Evolutionary conservation across 305 asterid species (phyloP).

Genomic region (Solanum chacoense): DNA sequence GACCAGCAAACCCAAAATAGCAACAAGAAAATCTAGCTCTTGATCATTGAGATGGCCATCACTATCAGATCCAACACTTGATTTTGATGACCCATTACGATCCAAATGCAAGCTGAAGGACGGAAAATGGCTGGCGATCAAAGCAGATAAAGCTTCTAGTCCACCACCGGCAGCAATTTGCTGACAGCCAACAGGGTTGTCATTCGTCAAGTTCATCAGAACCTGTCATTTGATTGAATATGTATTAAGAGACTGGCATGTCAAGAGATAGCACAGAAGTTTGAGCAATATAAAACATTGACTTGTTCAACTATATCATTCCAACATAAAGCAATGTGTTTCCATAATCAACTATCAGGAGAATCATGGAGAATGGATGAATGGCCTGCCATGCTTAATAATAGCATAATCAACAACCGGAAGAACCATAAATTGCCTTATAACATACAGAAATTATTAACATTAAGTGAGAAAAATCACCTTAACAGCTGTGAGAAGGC

Average conservation of each 20-base stretch:
- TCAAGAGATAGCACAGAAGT: neutral
- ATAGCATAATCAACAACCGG: neutral
- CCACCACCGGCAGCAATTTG: slow-evolving; percentile 86
- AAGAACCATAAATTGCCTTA: neutral
- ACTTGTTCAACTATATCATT: neutral
- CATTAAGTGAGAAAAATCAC: slow-evolving; percentile 22
- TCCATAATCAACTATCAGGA: neutral
- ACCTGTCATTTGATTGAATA: slow-evolving; percentile 41
- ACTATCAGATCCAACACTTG: slow-evolving; percentile 27
- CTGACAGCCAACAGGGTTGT: slow-evolving; percentile 78
- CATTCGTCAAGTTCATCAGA: slow-evolving; percentile 87
- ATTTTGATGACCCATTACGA: slow-evolving; percentile 22
- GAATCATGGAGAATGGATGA: neutral
- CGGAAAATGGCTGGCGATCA: slow-evolving; percentile 80
- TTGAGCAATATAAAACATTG: neutral
- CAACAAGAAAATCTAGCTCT: slow-evolving; percentile 87
- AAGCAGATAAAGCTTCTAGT: slow-evolving; percentile 60
- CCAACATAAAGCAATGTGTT: neutral
- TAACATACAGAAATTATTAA: neutral
- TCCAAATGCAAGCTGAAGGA: slow-evolving; percentile 35
- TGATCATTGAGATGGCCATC: slow-evolving; percentile 52
- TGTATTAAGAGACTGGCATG: neutral
- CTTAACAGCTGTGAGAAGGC: slow-evolving; percentile 90
- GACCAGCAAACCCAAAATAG: slow-evolving; percentile 91
- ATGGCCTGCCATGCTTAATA: neutral